Percentiles rank a stretch among this genome's conserved stretches.
These are phyloP conservation scores for Crucibulum laeve DNA, from an alignment of 768 basidiomycete genomes.

Conservation along the genomic window DNA sequence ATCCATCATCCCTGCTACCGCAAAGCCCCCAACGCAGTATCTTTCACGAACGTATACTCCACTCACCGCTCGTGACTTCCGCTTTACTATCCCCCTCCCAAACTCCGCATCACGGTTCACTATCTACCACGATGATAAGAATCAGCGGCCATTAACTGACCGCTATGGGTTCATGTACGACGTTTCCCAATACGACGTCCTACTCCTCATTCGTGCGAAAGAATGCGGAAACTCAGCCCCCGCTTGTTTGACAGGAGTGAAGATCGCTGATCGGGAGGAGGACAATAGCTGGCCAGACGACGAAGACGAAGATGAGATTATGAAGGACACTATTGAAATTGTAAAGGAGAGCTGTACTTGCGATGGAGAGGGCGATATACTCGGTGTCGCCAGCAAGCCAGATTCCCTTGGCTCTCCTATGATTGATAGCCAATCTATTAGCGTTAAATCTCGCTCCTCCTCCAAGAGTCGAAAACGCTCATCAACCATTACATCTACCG, in stretches of 20 bases:
- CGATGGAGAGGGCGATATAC: constrained; percentile 26
- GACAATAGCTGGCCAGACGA: constrained; percentile 75
- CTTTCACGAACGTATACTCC: constrained; percentile 72
- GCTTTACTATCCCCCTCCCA: constrained; percentile 59
- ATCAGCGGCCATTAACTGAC: constrained; percentile 67
- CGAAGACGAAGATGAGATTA: constrained; percentile 36
- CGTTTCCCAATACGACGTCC: constrained; percentile 73
- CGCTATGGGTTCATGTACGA: constrained; percentile 92
- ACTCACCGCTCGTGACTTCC: constrained; percentile 70
- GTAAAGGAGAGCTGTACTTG: constrained; percentile 44
- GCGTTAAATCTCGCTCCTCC: constrained; percentile 45
- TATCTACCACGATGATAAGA: constrained; percentile 45
- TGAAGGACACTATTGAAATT: constrained; percentile 34
- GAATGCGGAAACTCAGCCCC: constrained; percentile 75
- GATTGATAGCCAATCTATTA: constrained; percentile 19
- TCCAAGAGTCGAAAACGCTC: constrained; percentile 45
- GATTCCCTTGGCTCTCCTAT: constrained; percentile 5
- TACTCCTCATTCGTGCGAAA: constrained; percentile 68
- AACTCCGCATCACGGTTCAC: constrained; percentile 54
- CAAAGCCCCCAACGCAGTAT: constrained; percentile 84
- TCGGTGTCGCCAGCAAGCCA: constrained; percentile 11
- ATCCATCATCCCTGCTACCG: constrained; percentile 74
- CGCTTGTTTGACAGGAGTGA: constrained; percentile 82
- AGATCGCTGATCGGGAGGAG: constrained; percentile 80
- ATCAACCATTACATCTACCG: constrained; percentile 25